A percentile compares a stretch with the other conserved stretches of the same genome.
These are phyloP conservation scores for Trifolium repens DNA, from an alignment of 306 rosid species.

Conservation along the genomic window DNA sequence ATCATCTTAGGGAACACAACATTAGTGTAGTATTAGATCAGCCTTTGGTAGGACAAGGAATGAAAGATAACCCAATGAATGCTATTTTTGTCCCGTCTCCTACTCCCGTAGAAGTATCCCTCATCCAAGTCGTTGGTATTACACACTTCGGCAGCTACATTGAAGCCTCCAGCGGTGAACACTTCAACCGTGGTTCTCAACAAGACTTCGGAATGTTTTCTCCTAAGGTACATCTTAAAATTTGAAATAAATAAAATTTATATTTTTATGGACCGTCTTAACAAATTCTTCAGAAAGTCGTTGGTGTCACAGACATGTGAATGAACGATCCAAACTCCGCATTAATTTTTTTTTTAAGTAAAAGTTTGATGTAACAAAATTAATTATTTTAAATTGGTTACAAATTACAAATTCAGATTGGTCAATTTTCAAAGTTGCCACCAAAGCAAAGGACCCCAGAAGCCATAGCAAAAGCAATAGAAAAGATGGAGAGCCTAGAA, in stretches of 20 bases:
- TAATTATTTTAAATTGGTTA: too few relatives aligned
- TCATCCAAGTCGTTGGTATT: conserved; percentile 47
- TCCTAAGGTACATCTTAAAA: conserved; percentile 23
- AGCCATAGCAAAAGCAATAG: conserved; percentile 59
- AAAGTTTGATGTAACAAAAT: not conserved
- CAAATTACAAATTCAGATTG: conserved; percentile 41
- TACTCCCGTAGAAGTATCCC: conserved; percentile 50
- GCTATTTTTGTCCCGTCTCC: conserved; percentile 72
- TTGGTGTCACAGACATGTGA: not conserved
- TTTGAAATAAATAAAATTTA: not conserved
- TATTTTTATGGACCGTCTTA: not conserved
- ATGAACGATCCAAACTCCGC: not conserved
- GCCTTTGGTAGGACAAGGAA: conserved; percentile 67
- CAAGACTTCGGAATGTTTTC: conserved; percentile 69
- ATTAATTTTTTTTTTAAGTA: not conserved
- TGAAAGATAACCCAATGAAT: conserved; percentile 79
- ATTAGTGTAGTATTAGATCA: conserved; percentile 54
- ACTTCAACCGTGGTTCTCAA: conserved; percentile 46
- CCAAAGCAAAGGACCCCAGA: conserved; percentile 59
- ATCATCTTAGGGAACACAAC: conserved; percentile 55
- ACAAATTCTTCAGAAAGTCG: not conserved
- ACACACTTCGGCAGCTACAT: conserved; percentile 50
- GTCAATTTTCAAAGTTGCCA: conserved; percentile 43
- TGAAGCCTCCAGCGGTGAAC: conserved; percentile 76
- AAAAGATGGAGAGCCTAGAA: conserved; percentile 47